Evolutionary conservation across 169 alveolate genomes (phyloP).

Genomic region (Plasmodium malariae): DNA sequence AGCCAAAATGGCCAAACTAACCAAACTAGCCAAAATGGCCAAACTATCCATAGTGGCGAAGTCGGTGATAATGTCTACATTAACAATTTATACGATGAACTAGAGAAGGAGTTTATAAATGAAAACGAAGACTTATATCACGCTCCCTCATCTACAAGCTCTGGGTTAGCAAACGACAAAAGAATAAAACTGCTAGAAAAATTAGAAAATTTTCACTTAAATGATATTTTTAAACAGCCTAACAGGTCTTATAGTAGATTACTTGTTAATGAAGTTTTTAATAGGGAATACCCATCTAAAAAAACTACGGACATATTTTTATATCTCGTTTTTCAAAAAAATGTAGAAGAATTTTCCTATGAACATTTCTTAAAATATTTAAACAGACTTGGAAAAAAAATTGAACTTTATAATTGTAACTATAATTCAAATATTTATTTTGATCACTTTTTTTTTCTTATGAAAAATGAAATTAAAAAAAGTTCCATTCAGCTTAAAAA

Average conservation of each 20-base stretch:
- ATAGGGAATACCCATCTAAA: conserved; percentile 72
- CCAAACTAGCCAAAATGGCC: no score
- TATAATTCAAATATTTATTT: conserved; percentile 52
- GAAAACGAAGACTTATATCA: neutral
- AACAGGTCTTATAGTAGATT: conserved; percentile 65
- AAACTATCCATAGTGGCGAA: no score
- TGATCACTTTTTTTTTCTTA: conserved; percentile 63
- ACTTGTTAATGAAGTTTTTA: conserved; percentile 63
- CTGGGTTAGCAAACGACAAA: neutral
- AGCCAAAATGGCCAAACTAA: no score
- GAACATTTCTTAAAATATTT: conserved; percentile 38
- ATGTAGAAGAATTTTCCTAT: conserved; percentile 71
- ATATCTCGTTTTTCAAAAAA: conserved; percentile 54
- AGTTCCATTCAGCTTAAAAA: conserved; percentile 16
- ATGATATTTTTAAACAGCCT: conserved; percentile 61
- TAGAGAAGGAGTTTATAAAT: conserved; percentile 27
- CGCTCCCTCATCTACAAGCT: neutral
- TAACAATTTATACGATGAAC: conserved; percentile 17
- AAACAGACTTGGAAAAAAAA: conserved; percentile 58
- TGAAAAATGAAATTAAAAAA: conserved; percentile 72
- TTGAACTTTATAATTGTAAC: conserved; percentile 39
- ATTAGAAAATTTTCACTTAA: conserved; percentile 30
- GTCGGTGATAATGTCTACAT: conserved; percentile 12
- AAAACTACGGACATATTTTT: conserved; percentile 52
- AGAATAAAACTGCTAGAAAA: conserved; percentile 46